Evolutionary conservation across 139 green algal species (phyloP).

Genomic region (Chlorella sp.): DNA sequence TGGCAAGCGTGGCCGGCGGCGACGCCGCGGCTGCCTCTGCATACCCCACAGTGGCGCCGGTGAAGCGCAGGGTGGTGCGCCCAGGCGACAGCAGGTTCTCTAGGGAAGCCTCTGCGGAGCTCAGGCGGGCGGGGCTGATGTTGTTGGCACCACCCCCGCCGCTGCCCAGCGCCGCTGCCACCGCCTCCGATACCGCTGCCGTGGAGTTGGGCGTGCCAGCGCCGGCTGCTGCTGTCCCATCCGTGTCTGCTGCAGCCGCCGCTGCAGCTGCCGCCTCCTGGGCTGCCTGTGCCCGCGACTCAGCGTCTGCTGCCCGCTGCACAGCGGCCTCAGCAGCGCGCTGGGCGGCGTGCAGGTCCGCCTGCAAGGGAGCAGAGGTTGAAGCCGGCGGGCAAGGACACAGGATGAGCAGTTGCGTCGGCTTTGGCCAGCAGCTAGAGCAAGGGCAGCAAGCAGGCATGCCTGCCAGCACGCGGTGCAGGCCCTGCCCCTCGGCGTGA

Average conservation of each 20-base stretch:
- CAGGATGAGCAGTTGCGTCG: not conserved
- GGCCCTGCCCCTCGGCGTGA: not conserved
- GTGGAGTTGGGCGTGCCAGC: not conserved
- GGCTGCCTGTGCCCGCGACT: not conserved
- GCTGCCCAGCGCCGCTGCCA: constrained; percentile 7
- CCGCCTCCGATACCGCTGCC: not conserved
- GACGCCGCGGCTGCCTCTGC: constrained; percentile 9
- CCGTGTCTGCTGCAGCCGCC: too few species aligned
- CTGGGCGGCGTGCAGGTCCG: not conserved
- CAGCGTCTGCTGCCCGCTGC: not conserved
- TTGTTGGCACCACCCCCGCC: not conserved
- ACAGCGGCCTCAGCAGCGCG: not conserved
- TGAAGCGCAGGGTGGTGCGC: constrained; percentile 32
- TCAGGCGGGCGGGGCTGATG: not conserved
- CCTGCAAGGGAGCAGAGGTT: not conserved
- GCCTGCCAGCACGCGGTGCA: not conserved
- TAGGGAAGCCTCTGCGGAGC: not conserved
- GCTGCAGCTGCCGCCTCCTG: not conserved
- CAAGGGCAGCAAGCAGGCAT: not conserved
- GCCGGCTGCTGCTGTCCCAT: not conserved
- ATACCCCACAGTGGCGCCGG: constrained; percentile 12
- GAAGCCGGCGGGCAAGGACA: not conserved
- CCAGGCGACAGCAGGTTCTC: constrained; percentile 25
- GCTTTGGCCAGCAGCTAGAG: not conserved
- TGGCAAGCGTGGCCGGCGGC: not conserved